phyloP scores from a whole-genome alignment of 2,329 filamentous ascomycete genomes.

The Apiospora aurea region DNA sequence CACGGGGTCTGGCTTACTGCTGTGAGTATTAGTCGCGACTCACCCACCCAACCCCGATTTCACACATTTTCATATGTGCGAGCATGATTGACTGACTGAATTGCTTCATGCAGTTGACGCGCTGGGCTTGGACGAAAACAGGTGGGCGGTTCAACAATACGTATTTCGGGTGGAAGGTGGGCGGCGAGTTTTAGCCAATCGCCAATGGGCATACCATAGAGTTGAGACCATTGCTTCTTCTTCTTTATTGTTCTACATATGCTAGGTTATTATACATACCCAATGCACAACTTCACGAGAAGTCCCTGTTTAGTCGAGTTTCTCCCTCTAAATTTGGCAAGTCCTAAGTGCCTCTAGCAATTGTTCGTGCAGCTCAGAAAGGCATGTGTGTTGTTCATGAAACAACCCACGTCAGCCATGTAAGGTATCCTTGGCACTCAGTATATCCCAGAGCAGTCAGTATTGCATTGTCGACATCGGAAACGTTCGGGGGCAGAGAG shows the following conservation, averaged over 20 bases:
- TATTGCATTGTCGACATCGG: background rate
- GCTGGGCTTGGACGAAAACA: conserved; percentile 37
- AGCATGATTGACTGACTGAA: background rate
- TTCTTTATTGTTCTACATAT: background rate
- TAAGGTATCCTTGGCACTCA: background rate
- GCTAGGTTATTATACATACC: too few species aligned
- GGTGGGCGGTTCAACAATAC: conserved; percentile 34
- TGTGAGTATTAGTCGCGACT: conserved; percentile 32
- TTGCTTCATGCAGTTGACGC: conserved; percentile 26
- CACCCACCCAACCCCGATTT: background rate
- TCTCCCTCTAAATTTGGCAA: background rate
- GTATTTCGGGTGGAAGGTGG: conserved; percentile 35
- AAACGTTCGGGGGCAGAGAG: background rate
- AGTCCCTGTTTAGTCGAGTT: background rate
- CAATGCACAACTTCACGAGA: background rate
- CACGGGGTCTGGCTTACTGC: conserved; percentile 37
- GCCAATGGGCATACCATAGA: background rate
- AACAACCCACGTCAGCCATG: background rate
- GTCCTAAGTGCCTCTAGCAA: background rate
- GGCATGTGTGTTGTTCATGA: background rate
- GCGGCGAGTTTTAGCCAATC: conserved; percentile 34
- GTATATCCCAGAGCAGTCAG: background rate
- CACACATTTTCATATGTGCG: too few species aligned
- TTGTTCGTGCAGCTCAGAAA: background rate
- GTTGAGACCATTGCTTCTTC: background rate